Base-by-base conservation (phyloP, 2,329 filamentous ascomycete species). In the Cadophora malorum region DNA sequence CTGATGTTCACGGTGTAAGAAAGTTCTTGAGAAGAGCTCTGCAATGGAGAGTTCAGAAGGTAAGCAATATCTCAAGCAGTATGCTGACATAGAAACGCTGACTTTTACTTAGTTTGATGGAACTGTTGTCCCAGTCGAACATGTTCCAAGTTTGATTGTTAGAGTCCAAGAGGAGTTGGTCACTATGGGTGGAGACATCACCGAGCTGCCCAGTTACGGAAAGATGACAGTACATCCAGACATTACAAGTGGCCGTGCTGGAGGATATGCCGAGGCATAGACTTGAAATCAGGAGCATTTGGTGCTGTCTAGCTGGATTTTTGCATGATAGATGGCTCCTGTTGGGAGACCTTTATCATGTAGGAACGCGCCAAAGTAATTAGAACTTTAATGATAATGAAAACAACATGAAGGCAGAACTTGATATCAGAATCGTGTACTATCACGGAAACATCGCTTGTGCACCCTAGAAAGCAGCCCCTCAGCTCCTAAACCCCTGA, bases 11-110 rank as follows among this genome's bases (percentile, higher is more conserved):
- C 1, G 65, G 28, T 9, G 67, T 73, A 25, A 68, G 53, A 6
- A 14, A 60, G 23, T 76, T 63, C 41, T 59, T 78, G 63, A 70
- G 62, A 38, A 67, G 19, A 70, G 71, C 62, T 41, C 49, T 77
- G 47, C 38, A 72, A 5, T 77, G 76, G 74, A 64, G 66, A 21
- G 68, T 75, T 19, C 71, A 77, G 25, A 73, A 72, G 69, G 76
- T 76, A 59, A 67, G 71, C 67, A 61, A 25, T 6, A 31, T 14
- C 12, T 12, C 21, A 21, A 19, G 25, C 16, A 19, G 5, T 16
- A 2, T 47, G 47, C 1, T 14, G 9, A 35, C 28, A 25, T 28
- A 50, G 23, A 25, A 25, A 33, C 33, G 16, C 23, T 56, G 9
- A 55, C 12, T 21, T 16, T 47, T 12, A 16, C 38, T 23, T 66